Evolutionary conservation across 805 yeast species (phyloP).

Genomic region (Barnettozyma salicaria): DNA sequence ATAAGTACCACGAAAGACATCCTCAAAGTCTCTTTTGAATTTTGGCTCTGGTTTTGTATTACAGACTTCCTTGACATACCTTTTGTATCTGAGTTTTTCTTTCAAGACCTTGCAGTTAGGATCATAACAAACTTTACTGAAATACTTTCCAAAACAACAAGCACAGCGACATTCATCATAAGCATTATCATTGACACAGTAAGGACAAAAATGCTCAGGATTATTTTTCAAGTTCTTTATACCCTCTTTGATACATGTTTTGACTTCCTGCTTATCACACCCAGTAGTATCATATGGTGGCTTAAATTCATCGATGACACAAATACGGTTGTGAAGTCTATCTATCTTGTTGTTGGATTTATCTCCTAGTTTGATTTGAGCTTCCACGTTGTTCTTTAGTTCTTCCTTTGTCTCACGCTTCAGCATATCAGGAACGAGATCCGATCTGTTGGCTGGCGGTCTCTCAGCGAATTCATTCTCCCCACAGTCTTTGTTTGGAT

Average conservation of each 20-base stretch:
- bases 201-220: conserved; percentile 24
- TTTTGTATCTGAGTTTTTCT: conserved; percentile 23
- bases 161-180: conserved; percentile 28
- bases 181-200: conserved; percentile 24
- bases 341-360: conserved; percentile 22
- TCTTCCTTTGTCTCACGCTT: conserved; percentile 13
- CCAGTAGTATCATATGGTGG: conserved; percentile 21
- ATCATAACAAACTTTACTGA: conserved; percentile 25
- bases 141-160: conserved; percentile 24
- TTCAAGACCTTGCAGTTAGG: conserved; percentile 19
- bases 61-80: conserved; percentile 24
- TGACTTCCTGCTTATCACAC: conserved; percentile 20
- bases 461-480: conserved; percentile 5
- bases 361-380: conserved; percentile 16
- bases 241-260: conserved; percentile 22
- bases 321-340: conserved; percentile 17
- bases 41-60: conserved; percentile 19
- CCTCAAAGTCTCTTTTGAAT: conserved; percentile 6
- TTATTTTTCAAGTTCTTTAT: conserved; percentile 17
- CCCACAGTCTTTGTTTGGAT: conserved; percentile 6
- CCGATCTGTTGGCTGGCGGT: conserved; percentile 7
- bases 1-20: background rate
- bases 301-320: conserved; percentile 16
- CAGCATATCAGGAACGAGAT: conserved; percentile 2
- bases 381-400: conserved; percentile 11